Evolutionary conservation across 805 yeast species (phyloP).

Genomic region (Candida arabinofermentans): DNA sequence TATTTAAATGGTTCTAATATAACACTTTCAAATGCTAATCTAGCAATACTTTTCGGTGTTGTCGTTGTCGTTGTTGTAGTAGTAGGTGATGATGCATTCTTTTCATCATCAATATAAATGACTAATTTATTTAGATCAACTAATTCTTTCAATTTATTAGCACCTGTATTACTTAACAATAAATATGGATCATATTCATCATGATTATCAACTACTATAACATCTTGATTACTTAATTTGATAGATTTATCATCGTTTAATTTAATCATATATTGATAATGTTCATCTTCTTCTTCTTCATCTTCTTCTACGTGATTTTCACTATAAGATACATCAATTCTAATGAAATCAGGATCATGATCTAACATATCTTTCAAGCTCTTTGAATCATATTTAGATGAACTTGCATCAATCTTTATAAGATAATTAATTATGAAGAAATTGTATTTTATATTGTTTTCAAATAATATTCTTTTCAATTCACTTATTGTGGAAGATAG

Average conservation of each 20-base stretch:
- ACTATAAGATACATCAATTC: constrained; percentile 20
- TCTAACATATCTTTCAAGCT: too few species aligned
- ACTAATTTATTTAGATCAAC: background rate
- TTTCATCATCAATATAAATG: background rate
- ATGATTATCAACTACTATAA: constrained; percentile 36
- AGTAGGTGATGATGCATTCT: too few species aligned
- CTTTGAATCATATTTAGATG: too few species aligned
- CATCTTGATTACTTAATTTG: constrained; percentile 30
- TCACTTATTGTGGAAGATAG: constrained; percentile 12
- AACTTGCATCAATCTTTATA: too few species aligned
- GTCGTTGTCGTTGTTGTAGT: background rate
- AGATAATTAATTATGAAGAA: constrained; percentile 17
- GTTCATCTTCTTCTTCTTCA: background rate
- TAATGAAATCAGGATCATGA: constrained; percentile 11
- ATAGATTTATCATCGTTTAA: background rate
- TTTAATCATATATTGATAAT: background rate
- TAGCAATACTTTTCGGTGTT: too few species aligned
- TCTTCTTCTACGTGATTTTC: background rate
- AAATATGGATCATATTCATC: constrained; percentile 33
- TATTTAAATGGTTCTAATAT: background rate
- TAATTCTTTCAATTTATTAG: constrained; percentile 24
- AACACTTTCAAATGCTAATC: background rate
- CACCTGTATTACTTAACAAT: constrained; percentile 35
- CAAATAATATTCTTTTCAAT: constrained; percentile 6
- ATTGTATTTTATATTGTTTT: constrained; percentile 4